Evolutionary conservation across 768 basidiomycete species (phyloP), one percentile per base, ranked within the genome.

Genomic region (Lyophyllum shimeji): DNA sequence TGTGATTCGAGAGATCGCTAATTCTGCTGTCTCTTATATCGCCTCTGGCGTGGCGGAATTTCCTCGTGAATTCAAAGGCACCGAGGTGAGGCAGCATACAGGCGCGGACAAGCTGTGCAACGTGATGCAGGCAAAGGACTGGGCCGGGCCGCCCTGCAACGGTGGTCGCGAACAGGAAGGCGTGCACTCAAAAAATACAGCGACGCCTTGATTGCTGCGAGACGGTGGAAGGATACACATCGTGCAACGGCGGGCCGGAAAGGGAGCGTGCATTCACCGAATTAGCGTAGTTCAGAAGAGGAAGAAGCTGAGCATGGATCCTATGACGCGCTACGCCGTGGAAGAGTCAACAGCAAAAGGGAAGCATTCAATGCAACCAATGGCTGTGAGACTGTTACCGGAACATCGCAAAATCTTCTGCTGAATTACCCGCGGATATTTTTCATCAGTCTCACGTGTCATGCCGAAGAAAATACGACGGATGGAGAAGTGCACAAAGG

Each of bases 341-440:
- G 42, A 46, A 42, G 20, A 29, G 46, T 29, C 34, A 34, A 27
- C 24, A 45, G 49, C 18, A 47, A 34, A 53, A n/a, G 45, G 31
- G n/a, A 46, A 25, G 15, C 24, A 15, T 21, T 50, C 40, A 46
- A 37, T 20, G 46, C 21, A 46, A 12, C 23, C 23, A 46, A 37
- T 23, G 2, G 42, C 53, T 29, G 23, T 34, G 42, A 53, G 52
- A 33, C 24, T 34, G 50, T 20, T 29, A 39, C 27, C 42, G 49
- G 53, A 50, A 7, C 34, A 51, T 52, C 56, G 56, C 56, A 52
- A 24, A 53, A 62, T 58, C 61, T 54, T 60, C 59, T 62, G 61
- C 17, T 29, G 53, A n/a, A 53, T 54, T 53, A 50, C 34, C 25
- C 27, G 34, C 34, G 37, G 18, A 29, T 40, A 43, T n/a, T n/a